These are phyloP conservation scores for Pseudogymnoascus sp. DNA, from an alignment of 2,329 filamentous ascomycete species.

Conservation along the genomic window DNA sequence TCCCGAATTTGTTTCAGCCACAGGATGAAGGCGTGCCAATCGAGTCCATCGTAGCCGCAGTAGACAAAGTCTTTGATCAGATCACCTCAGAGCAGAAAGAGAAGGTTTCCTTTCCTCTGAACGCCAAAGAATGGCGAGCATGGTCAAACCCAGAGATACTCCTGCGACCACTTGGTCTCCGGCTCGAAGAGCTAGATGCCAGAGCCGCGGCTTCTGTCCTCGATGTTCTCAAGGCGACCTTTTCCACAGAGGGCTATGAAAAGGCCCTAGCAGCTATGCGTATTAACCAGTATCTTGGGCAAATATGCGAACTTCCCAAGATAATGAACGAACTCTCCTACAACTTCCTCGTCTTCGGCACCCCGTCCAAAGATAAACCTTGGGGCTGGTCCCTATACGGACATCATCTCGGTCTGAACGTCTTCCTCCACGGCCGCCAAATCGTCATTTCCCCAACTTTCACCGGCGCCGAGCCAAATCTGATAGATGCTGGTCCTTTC, in stretches of 20 bases:
- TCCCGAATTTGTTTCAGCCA: conserved; percentile 11
- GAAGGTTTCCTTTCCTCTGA: conserved; percentile 50
- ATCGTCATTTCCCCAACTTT: conserved; percentile 66
- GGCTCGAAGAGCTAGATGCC: conserved; percentile 12
- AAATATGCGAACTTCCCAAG: conserved; percentile 10
- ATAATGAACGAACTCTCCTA: conserved; percentile 15
- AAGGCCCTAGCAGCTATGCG: conserved; percentile 13
- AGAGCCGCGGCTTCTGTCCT: conserved; percentile 10
- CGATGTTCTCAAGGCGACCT: conserved; percentile 12
- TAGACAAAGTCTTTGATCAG: conserved; percentile 11
- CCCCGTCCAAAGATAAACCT: conserved; percentile 11
- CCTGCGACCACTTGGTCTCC: conserved; percentile 11
- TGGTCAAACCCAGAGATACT: conserved; percentile 18
- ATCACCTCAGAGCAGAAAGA: conserved; percentile 10
- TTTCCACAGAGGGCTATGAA: conserved; percentile 14
- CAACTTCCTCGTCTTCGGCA: conserved; percentile 16
- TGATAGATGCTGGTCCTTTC: conserved; percentile 25
- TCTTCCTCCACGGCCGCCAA: conserved; percentile 56
- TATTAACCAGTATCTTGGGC: conserved; percentile 15
- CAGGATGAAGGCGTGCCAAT: conserved; percentile 21
- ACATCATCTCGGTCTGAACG: conserved; percentile 65
- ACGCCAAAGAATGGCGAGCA: conserved; percentile 29
- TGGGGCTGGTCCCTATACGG: conserved; percentile 44
- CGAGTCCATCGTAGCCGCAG: conserved; percentile 41
- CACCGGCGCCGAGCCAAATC: conserved; percentile 68